These are phyloP conservation scores for Fragilaria crotonensis DNA, from an alignment of 108 stramenopile species.

Conservation along the genomic window DNA sequence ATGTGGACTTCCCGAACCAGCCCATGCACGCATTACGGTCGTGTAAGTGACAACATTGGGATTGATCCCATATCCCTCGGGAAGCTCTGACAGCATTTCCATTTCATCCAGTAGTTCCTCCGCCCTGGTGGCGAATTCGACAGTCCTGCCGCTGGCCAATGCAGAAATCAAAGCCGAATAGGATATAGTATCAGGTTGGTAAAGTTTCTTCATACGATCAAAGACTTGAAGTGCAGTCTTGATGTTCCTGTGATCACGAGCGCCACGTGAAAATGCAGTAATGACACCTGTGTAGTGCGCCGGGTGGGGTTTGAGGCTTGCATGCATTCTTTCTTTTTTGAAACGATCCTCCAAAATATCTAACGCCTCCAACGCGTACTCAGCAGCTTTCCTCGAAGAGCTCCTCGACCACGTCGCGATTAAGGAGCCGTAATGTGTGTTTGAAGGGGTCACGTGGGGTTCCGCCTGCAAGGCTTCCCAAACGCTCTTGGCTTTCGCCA, in stretches of 20 bases:
- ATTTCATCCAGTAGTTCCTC: constrained; percentile 34
- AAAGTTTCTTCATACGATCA: background rate
- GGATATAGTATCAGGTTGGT: constrained; percentile 2
- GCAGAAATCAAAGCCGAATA: constrained; percentile 1
- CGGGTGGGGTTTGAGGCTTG: background rate
- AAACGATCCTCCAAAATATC: constrained; percentile 36
- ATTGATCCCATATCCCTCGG: constrained; percentile 13
- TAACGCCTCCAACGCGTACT: constrained; percentile 38
- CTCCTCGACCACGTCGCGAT: constrained; percentile 59
- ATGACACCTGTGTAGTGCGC: constrained; percentile 6
- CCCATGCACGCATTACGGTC: constrained; percentile 57
- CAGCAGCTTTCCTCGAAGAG: constrained; percentile 31
- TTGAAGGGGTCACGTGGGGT: background rate
- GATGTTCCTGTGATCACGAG: background rate
- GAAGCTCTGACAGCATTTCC: constrained; percentile 24
- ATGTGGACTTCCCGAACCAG: constrained; percentile 38
- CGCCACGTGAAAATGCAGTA: background rate
- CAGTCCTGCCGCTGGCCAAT: background rate
- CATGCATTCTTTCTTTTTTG: background rate
- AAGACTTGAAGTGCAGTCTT: constrained; percentile 2
- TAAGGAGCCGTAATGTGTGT: background rate
- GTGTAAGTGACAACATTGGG: constrained; percentile 55
- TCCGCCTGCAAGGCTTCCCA: background rate
- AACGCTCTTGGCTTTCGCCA: background rate
- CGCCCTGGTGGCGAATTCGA: constrained; percentile 9